These are phyloP conservation scores for Spencermartinsiella europaea DNA, from an alignment of 805 yeast species.

Conservation along the genomic window DNA sequence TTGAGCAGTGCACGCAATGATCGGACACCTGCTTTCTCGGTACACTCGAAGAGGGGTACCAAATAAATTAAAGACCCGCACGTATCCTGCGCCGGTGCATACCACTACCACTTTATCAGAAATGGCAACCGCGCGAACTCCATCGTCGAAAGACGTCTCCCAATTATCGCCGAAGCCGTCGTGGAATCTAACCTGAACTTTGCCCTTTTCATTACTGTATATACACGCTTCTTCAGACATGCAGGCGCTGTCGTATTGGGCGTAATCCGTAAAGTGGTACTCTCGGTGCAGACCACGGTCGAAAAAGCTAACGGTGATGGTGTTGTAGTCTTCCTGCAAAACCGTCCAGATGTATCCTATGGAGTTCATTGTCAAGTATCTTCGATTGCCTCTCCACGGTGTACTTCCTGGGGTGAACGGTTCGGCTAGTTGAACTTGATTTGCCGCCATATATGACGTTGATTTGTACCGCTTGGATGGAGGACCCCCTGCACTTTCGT, in stretches of 20 bases:
- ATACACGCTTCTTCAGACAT: slow-evolving; percentile 62
- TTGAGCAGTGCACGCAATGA: slow-evolving; percentile 65
- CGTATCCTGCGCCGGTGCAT: slow-evolving; percentile 71
- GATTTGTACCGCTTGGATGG: slow-evolving; percentile 1
- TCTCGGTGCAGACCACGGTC: slow-evolving; percentile 72
- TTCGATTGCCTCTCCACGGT: slow-evolving; percentile 65
- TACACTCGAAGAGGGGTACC: slow-evolving; percentile 65
- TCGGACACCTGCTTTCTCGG: slow-evolving; percentile 61
- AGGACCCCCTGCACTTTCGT: slow-evolving; percentile 7
- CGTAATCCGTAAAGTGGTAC: slow-evolving; percentile 76
- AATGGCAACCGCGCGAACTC: slow-evolving; percentile 64
- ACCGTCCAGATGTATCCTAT: slow-evolving; percentile 82
- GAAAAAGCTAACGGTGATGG: slow-evolving; percentile 83
- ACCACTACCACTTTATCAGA: slow-evolving; percentile 56
- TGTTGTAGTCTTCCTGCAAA: slow-evolving; percentile 51
- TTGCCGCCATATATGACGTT: not conserved
- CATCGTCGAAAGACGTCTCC: slow-evolving; percentile 56
- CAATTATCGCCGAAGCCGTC: slow-evolving; percentile 58
- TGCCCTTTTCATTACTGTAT: slow-evolving; percentile 44
- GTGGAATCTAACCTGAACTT: slow-evolving; percentile 65
- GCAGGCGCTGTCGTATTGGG: slow-evolving; percentile 68
- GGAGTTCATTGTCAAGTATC: slow-evolving; percentile 76
- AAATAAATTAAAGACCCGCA: slow-evolving; percentile 61
- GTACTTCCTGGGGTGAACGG: slow-evolving; percentile 89
- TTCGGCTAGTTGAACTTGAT: slow-evolving; percentile 10